These are phyloP conservation scores for Pichia sp. DNA, from an alignment of 1,139 yeast genomes.

Conservation along the genomic window DNA sequence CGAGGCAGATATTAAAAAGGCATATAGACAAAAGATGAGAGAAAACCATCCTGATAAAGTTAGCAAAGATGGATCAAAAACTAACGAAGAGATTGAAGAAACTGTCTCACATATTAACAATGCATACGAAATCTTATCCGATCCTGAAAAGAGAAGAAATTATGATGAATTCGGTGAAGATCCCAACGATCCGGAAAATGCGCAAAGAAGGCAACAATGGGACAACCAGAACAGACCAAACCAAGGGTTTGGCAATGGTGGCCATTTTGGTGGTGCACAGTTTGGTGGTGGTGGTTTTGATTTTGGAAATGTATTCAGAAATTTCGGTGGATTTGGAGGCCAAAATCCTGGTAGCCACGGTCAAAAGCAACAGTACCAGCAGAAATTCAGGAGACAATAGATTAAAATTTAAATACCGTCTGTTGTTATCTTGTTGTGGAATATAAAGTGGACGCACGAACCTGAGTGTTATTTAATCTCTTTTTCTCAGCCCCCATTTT, in stretches of 20 bases:
- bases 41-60: conserved; percentile 90
- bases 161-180: conserved; percentile 56
- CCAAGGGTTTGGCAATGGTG: neutral
- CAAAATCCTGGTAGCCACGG: neutral
- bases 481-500: too few relatives aligned
- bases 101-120: conserved; percentile 86
- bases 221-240: conserved; percentile 6
- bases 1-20: conserved; percentile 67
- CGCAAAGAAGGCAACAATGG: conserved; percentile 11
- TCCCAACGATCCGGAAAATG: conserved; percentile 35
- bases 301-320: neutral
- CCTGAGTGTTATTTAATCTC: too few relatives aligned
- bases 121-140: conserved; percentile 81
- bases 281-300: conserved; percentile 1
- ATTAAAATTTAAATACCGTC: too few relatives aligned
- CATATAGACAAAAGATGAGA: conserved; percentile 70
- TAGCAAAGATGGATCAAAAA: conserved; percentile 32
- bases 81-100: conserved; percentile 66
- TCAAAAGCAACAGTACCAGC: too few relatives aligned
- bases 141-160: conserved; percentile 52
- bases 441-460: too few relatives aligned
- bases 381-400: too few relatives aligned
- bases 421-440: too few relatives aligned
- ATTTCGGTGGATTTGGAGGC: conserved; percentile 4
- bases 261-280: neutral